Conservation (phyloP, 108 stramenopile genomes). For the Skeletonema marinoi region DNA sequence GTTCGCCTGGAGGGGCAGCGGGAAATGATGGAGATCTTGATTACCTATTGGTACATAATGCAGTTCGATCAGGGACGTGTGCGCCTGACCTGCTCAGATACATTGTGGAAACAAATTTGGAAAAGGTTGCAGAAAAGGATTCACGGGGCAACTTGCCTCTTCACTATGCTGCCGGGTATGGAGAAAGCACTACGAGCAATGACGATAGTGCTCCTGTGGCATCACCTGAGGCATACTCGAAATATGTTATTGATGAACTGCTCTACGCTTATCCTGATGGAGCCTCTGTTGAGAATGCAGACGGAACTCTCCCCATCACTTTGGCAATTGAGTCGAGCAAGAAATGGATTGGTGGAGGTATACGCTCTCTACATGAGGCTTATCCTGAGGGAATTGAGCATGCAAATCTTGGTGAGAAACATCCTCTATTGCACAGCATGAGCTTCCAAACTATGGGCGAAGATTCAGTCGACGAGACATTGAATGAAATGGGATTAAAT, state of each 20-base stretch:
- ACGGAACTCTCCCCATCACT: conserved; percentile 69
- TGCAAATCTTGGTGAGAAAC: conserved; percentile 57
- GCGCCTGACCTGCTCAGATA: conserved; percentile 85
- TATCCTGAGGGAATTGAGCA: conserved; percentile 74
- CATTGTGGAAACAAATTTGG: conserved; percentile 86
- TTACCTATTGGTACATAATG: conserved; percentile 77
- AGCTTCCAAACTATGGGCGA: conserved; percentile 47
- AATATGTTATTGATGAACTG: conserved; percentile 86
- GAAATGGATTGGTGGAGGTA: conserved; percentile 89
- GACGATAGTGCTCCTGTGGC: background rate
- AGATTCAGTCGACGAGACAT: conserved; percentile 23
- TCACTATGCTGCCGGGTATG: conserved; percentile 79
- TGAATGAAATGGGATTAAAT: conserved; percentile 31
- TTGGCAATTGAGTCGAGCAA: conserved; percentile 78
- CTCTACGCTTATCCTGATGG: conserved; percentile 86
- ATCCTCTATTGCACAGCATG: conserved; percentile 60
- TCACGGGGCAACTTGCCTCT: conserved; percentile 68
- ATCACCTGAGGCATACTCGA: conserved; percentile 69
- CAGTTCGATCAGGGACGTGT: conserved; percentile 70
- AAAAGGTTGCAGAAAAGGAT: conserved; percentile 73
- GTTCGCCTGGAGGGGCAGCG: background rate
- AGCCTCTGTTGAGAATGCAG: conserved; percentile 58
- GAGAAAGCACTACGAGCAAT: background rate
- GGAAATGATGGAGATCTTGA: conserved; percentile 5
- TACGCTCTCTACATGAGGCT: conserved; percentile 77